These are phyloP conservation scores for Suhomyces bokatorum DNA, from an alignment of 1,139 yeast genomes.

Conservation along the genomic window DNA sequence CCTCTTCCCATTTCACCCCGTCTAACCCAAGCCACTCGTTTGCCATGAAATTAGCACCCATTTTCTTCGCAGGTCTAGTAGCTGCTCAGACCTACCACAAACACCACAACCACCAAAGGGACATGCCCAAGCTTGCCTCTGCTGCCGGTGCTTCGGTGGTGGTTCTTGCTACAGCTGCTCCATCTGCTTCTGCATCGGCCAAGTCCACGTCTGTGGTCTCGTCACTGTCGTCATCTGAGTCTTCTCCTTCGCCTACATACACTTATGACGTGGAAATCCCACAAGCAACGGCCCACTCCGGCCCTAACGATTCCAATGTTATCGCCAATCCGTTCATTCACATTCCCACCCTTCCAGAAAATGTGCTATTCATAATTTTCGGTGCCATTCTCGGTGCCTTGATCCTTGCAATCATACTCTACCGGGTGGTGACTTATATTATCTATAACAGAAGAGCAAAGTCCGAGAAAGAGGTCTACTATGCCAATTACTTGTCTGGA, in stretches of 20 bases:
- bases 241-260: slow-evolving; percentile 11
- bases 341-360: slow-evolving; percentile 28
- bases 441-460: slow-evolving; percentile 32
- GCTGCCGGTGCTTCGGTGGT: background rate
- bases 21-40: background rate
- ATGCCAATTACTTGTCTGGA: slow-evolving; percentile 11
- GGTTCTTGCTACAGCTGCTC: background rate
- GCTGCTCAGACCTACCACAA: slow-evolving; percentile 1
- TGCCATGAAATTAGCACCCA: background rate
- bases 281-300: slow-evolving; percentile 1
- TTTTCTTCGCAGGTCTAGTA: background rate
- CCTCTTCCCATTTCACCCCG: no score
- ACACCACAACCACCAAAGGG: slow-evolving; percentile 6
- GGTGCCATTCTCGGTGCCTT: slow-evolving; percentile 38
- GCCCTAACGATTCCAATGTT: background rate
- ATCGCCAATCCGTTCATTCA: slow-evolving; percentile 37
- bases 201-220: slow-evolving; percentile 1
- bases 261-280: slow-evolving; percentile 21
- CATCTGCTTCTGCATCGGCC: background rate
- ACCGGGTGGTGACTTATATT: slow-evolving; percentile 27
- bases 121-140: slow-evolving; percentile 3
- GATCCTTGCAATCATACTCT: slow-evolving; percentile 23
- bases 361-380: slow-evolving; percentile 45
- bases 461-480: slow-evolving; percentile 39
- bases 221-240: no score